phyloP scores from a whole-genome alignment of 805 yeast species.

The Sugiyamaella boreocaroliniensis region DNA sequence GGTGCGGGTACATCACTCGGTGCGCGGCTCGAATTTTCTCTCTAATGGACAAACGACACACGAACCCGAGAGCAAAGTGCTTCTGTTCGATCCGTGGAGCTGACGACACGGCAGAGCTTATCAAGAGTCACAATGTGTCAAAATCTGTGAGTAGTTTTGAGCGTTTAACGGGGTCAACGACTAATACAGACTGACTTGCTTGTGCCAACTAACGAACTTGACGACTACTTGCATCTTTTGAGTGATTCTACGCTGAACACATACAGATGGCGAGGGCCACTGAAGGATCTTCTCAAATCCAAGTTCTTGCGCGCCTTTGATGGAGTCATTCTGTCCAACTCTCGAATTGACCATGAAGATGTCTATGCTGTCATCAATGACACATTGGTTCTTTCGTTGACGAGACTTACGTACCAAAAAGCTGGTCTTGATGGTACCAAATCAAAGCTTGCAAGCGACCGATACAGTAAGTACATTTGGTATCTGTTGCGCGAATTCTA shows the following conservation, averaged over 20 bases:
- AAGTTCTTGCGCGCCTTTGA: neutral
- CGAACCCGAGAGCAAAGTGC: neutral
- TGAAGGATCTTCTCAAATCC: neutral
- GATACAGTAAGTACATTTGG: neutral
- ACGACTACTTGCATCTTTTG: neutral
- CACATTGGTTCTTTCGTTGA: constrained; percentile 27
- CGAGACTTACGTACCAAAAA: constrained; percentile 27
- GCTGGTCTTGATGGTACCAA: constrained; percentile 32
- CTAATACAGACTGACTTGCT: neutral
- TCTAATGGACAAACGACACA: neutral
- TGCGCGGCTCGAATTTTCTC: neutral
- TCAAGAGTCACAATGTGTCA: constrained; percentile 1
- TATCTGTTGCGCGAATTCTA: neutral
- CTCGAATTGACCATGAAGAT: constrained; percentile 30
- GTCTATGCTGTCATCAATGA: constrained; percentile 28
- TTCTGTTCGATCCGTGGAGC: neutral
- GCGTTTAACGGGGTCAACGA: neutral
- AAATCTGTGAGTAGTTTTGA: neutral
- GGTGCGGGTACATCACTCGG: too few species aligned
- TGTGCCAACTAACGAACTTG: neutral
- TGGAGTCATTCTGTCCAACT: constrained; percentile 10
- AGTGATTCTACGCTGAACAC: neutral
- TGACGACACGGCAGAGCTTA: neutral
- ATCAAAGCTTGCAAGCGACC: constrained; percentile 17
- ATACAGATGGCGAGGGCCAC: neutral